Conservation (phyloP, 352 stramenopile genomes). For the Phytophthora colocasiae region DNA sequence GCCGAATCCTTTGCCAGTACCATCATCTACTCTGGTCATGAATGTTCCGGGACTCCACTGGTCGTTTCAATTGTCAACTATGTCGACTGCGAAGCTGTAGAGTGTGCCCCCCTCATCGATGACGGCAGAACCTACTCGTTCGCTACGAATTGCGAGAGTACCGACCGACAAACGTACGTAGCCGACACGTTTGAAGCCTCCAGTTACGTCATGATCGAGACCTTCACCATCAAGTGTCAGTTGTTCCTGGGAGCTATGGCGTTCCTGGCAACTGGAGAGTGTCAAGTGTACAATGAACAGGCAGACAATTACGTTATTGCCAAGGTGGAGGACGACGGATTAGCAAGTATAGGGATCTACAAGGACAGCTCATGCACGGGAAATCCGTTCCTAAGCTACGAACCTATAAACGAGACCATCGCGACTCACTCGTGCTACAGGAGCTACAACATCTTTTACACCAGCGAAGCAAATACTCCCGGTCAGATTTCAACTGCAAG, state of each 20-base stretch:
- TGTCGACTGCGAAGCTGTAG: constrained; percentile 12
- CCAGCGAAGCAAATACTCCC: not conserved
- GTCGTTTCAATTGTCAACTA: constrained; percentile 21
- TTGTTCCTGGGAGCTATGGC: constrained; percentile 19
- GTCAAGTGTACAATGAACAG: constrained; percentile 21
- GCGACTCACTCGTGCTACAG: constrained; percentile 31
- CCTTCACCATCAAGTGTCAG: constrained; percentile 14
- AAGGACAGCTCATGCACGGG: constrained; percentile 24
- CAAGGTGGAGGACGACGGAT: constrained; percentile 26
- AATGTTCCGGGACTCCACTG: constrained; percentile 30
- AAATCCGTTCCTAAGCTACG: constrained; percentile 16
- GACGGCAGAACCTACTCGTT: constrained; percentile 17
- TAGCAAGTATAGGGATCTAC: constrained; percentile 19
- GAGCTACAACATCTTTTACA: constrained; percentile 28
- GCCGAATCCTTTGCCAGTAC: constrained; percentile 11
- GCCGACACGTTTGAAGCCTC: constrained; percentile 9
- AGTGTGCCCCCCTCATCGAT: constrained; percentile 18
- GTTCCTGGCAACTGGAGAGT: constrained; percentile 19
- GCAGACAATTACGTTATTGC: constrained; percentile 20
- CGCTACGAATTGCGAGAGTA: constrained; percentile 13
- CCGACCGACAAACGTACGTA: constrained; percentile 19
- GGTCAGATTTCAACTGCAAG: not conserved
- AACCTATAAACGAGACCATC: constrained; percentile 19
- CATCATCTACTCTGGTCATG: constrained; percentile 17
- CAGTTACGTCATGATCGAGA: constrained; percentile 33